Evolutionary conservation across 129 eudicot species (phyloP), one percentile per base, ranked within the genome.

Genomic region (Pittosporum tobira): DNA sequence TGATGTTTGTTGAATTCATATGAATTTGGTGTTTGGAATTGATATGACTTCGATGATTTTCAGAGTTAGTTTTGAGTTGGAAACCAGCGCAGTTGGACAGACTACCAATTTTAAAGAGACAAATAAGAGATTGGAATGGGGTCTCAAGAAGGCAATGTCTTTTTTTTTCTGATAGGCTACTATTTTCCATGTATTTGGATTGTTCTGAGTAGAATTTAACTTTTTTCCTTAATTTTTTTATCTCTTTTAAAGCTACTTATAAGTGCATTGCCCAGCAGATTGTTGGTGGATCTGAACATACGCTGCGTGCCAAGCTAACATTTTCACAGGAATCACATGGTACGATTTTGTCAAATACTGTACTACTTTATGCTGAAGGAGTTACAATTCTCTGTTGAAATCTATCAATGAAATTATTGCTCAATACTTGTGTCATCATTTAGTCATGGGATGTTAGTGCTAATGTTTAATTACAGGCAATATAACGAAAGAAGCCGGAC

Each of bases 261-360:
- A 22, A 20, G 7, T 72, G 31, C 31, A 30, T 21, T 67, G 22
- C 21, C 9, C 29, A 43, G 67, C 87, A 90, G 97, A 80, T 90
- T 71, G 95, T 90, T 57, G 97, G 97, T 65, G 97, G 97, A 64
- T 78, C 97, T 30, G 97, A 90, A 43, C 97, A 85, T 75, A 90
- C 97, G 24, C 71, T 90, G 58, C 95, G 97, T 44, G 97, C 95
- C 55, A 90, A 90, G 72, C 69, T 90, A 63, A 85, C 87, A 51
- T 90, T 90, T 65, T 78, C 97, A 49, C 97, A 90, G 68, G 97
- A 90, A 67, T 72, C 80, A 23, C 97, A 85, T 71, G 97, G 97
- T 90, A 85, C 61, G 44, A 27, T 51, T 60, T 55, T 62, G 27
- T 42, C 18, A 29, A 15, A 50, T 16, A n/a, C 0, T 68, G 11